Base-by-base conservation (phyloP, 306 rosid species). In the Ziziphus jujuba region DNA sequence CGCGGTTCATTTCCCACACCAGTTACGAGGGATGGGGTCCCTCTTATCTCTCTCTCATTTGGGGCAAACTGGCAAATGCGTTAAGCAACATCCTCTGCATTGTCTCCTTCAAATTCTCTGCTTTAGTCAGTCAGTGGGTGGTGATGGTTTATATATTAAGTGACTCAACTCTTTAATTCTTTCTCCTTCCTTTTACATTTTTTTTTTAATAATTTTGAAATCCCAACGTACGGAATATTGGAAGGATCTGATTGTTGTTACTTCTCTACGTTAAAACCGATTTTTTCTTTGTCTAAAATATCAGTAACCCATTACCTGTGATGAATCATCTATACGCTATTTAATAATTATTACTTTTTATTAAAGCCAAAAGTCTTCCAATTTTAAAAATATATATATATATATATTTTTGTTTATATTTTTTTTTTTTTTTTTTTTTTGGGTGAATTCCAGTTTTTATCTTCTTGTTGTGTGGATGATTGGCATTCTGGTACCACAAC, bases 21-120 rank as follows among this genome's bases (percentile, higher is more conserved):
- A 68, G 57, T 77, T 77, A 52, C 82, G 80, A 78, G 76, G 70
- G 59, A 14, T 21, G 17, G 22, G 8, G 22, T 17, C 71, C 56
- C 50, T 54, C 15, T n/a, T 7, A 9, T 7, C 38, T 44, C 65
- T 36, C 22, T 56, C 58, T 43, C 47, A 13, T 24, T 4, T 3
- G 40, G 17, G 45, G 33, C 58, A 57, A 51, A 63, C 48, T 76
- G 76, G 78, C 87, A 82, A 85, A 75, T 87, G 86, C 82, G 88
- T 84, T 77, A 87, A 90, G 95, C 88, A 90, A 87, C 91, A 84
- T 80, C 87, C 85, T 86, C 86, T 80, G 71, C 67, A 63, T 75
- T 76, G 81, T 79, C 83, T 77, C 75, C 60, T 69, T 83, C 81
- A 66, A 78, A 74, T 48, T 77, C 75, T 28, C 61, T 52, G 57